Evolutionary conservation across 768 basidiomycete genomes (phyloP).

Genomic region (Holtermannia corniformis): DNA sequence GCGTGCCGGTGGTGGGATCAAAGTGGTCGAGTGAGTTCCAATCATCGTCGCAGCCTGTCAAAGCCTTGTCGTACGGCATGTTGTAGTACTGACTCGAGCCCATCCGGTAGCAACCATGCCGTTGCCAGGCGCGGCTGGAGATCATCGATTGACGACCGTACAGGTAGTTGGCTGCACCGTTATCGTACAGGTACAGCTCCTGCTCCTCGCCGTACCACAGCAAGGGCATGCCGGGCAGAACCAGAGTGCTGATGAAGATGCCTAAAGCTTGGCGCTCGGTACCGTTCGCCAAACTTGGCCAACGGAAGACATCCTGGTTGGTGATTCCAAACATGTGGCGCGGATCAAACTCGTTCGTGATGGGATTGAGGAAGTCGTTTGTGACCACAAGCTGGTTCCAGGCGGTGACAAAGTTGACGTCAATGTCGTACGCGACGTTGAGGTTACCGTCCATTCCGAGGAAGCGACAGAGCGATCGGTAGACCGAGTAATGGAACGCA

Average conservation of each 20-base stretch:
- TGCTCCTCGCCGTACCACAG: constrained; percentile 89
- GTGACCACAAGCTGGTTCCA: constrained; percentile 78
- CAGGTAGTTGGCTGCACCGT: constrained; percentile 82
- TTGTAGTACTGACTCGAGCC: constrained; percentile 92
- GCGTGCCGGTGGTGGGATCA: constrained; percentile 72
- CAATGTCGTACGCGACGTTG: constrained; percentile 75
- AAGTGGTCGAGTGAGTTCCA: constrained; percentile 94
- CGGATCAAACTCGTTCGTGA: constrained; percentile 60
- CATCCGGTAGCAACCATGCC: constrained; percentile 82
- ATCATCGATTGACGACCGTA: constrained; percentile 85
- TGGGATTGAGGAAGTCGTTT: constrained; percentile 74
- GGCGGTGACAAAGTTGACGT: constrained; percentile 70
- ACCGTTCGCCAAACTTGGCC: constrained; percentile 81
- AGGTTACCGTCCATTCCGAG: constrained; percentile 95
- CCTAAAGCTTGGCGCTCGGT: constrained; percentile 65
- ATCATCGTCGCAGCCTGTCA: constrained; percentile 76
- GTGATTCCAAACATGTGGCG: constrained; percentile 84
- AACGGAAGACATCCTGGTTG: constrained; percentile 90
- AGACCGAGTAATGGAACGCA: constrained; percentile 91
- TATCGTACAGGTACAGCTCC: constrained; percentile 71
- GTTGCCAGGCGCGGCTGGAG: constrained; percentile 72
- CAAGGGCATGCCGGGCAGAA: constrained; percentile 82
- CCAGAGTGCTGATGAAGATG: constrained; percentile 64
- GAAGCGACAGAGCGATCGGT: constrained; percentile 75
- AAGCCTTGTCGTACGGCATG: constrained; percentile 68